A percentile compares a stretch with the other conserved stretches of the same genome.
Conservation (phyloP, 2,329 filamentous ascomycete species). For the Cytospora piceicola region DNA sequence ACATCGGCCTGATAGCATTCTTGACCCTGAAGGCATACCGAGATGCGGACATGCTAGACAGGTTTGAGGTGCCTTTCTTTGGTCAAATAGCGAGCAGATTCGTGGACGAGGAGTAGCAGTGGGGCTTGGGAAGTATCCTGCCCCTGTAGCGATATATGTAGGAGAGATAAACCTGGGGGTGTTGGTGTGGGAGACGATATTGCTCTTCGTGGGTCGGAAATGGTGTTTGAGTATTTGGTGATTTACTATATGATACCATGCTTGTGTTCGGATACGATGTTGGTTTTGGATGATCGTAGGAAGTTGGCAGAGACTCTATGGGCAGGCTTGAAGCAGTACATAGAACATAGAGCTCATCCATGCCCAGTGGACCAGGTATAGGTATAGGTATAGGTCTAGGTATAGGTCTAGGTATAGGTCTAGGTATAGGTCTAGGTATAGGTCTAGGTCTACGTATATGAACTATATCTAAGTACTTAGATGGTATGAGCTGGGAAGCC, state of each 20-base stretch:
- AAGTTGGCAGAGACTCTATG: background rate
- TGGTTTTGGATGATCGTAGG: background rate
- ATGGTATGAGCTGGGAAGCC: too few relatives aligned
- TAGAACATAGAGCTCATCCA: background rate
- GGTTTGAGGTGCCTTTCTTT: slow-evolving; percentile 87
- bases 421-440: too few relatives aligned
- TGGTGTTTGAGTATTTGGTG: background rate
- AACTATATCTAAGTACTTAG: too few relatives aligned
- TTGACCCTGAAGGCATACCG: slow-evolving; percentile 79
- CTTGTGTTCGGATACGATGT: background rate
- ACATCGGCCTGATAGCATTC: slow-evolving; percentile 76
- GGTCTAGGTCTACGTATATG: too few relatives aligned
- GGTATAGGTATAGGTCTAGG: background rate
- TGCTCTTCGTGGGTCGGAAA: background rate
- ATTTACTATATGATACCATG: slow-evolving; percentile 23
- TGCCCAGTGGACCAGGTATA: background rate
- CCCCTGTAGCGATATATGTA: background rate
- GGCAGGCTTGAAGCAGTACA: too few relatives aligned
- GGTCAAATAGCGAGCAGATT: slow-evolving; percentile 85
- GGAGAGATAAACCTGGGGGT: background rate
- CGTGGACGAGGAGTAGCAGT: slow-evolving; percentile 75
- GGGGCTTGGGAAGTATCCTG: background rate
- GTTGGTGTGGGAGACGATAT: background rate
- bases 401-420: too few relatives aligned
- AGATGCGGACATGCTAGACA: slow-evolving; percentile 72